A percentile compares a stretch with the other conserved stretches of the same genome.
Conservation (phyloP, 805 yeast species). For the Candida palmyrensis region DNA sequence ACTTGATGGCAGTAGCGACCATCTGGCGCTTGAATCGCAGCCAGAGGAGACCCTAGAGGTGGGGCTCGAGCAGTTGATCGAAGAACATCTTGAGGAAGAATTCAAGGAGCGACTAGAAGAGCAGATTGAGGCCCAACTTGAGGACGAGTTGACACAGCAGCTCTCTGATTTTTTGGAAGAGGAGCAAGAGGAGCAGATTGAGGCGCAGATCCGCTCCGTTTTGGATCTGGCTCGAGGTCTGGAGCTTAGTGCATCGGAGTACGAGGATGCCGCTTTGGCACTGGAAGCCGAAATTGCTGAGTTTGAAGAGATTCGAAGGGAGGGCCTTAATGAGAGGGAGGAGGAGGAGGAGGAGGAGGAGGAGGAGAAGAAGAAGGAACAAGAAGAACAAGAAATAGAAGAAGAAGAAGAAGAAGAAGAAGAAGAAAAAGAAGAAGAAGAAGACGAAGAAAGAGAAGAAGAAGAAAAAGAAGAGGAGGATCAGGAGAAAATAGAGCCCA, state of each 20-base stretch:
- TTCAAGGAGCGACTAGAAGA: slow-evolving; percentile 6
- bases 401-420: slow-evolving; percentile 2
- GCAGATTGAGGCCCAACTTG: background rate
- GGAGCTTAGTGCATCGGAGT: too few relatives aligned
- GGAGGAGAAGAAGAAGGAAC: slow-evolving; percentile 7
- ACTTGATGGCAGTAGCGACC: too few relatives aligned
- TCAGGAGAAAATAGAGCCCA: slow-evolving; percentile 8
- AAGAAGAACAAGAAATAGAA: slow-evolving; percentile 9
- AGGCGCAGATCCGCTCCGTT: too few relatives aligned
- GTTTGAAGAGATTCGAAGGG: too few relatives aligned
- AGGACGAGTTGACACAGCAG: slow-evolving; percentile 1
- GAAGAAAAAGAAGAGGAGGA: slow-evolving; percentile 2
- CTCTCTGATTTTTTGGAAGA: background rate
- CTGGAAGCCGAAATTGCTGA: too few relatives aligned
- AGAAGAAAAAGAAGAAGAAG: slow-evolving; percentile 1
- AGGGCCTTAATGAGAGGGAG: too few relatives aligned
- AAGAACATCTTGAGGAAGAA: slow-evolving; percentile 3
- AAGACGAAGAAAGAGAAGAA: slow-evolving; percentile 2
- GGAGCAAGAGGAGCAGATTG: too few relatives aligned
- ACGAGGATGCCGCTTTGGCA: too few relatives aligned
- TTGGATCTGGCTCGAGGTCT: too few relatives aligned
- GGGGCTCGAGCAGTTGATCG: slow-evolving; percentile 9
- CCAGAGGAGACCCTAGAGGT: too few relatives aligned
- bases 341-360: slow-evolving; percentile 16
- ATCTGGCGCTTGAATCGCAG: too few relatives aligned